phyloP scores from a whole-genome alignment of 2,329 filamentous ascomycete species.

The Sporothrix sp. region DNA sequence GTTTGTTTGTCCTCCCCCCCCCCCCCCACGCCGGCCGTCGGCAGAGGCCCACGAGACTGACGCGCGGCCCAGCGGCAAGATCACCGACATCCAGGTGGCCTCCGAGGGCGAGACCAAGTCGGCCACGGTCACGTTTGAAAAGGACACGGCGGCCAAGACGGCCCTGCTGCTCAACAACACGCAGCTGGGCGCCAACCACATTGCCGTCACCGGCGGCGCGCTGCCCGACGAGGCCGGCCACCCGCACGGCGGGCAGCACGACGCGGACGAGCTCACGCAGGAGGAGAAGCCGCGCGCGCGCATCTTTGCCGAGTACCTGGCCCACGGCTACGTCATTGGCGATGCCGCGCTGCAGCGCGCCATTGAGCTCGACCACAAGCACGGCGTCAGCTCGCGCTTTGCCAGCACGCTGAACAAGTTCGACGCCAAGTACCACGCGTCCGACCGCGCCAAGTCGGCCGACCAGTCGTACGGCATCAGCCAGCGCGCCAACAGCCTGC shows the following conservation, averaged over 20 bases:
- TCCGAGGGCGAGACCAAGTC: conserved; percentile 60
- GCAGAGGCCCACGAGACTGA: background rate
- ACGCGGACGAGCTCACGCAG: conserved; percentile 67
- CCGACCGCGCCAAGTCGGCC: conserved; percentile 72
- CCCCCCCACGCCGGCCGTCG: no score
- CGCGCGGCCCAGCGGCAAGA: conserved; percentile 63
- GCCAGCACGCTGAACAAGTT: conserved; percentile 64
- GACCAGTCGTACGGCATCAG: conserved; percentile 79
- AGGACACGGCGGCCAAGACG: conserved; percentile 92
- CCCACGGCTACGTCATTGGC: conserved; percentile 81
- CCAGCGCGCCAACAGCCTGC: conserved; percentile 55
- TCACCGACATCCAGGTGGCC: conserved; percentile 70
- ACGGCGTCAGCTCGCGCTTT: conserved; percentile 77
- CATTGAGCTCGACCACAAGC: conserved; percentile 80
- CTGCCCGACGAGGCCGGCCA: conserved; percentile 45
- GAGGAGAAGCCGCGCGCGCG: conserved; percentile 94
- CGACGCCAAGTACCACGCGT: conserved; percentile 78
- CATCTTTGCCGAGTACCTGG: conserved; percentile 92
- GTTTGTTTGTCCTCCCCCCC: conserved; percentile 21
- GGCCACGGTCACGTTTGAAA: conserved; percentile 92
- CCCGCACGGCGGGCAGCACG: conserved; percentile 40
- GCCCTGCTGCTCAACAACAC: conserved; percentile 96
- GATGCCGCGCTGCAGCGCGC: conserved; percentile 67
- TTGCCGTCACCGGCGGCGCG: conserved; percentile 59
- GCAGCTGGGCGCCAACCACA: conserved; percentile 78